Evolutionary conservation across 2,329 filamentous ascomycete genomes (phyloP), one percentile per base, ranked within the genome.

Genomic region (Sphaerulina vaccinii): DNA sequence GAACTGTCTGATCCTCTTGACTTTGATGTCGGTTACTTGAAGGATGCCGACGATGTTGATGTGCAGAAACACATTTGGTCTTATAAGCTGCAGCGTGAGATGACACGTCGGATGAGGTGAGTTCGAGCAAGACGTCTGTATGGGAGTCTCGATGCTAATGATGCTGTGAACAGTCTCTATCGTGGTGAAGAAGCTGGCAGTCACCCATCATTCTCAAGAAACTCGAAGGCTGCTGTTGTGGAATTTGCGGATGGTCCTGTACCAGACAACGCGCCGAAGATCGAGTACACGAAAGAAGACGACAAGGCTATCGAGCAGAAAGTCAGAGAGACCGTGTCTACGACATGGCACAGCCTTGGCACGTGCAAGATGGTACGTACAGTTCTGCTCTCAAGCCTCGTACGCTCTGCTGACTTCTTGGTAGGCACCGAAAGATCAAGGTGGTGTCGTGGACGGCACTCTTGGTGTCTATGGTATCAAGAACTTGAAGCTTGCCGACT

Each of bases 51-150:
- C 52, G 75, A 79, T 1, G 46, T 61, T 13, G 58, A 61, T 24
- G 63, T 81, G n/a, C 78, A 78, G 62, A 80, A 76, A 60, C 76
- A 80, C 6, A 60, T 83, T 8, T 85, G 82, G 81, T 75, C 71
- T 0, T 87, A 87, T 71, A 87, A 87, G 68, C 79, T 77, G 62
- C 73, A 75, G 22, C 80, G 84, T 3, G 82, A 84, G 65, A 75
- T 85, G 43, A 69, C 75, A 11, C 78, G 82, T 5, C 76, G 80
- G 5, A 78, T 79, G 57, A 65, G 45, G 45, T 48, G 16, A 19
- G 36, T 39, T 21, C 4, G 3, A 8, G 11, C 15, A 8, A 10
- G 15, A 22, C 36, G 13, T 23, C 15, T 7, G 5, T 18, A 13
- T 21, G 15, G n/a, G n/a, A 18, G 15, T 21, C 10, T 10, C 8